These are phyloP conservation scores for Thecamonas trahens DNA, from an alignment of 78 protist genomes.

Conservation along the genomic window DNA sequence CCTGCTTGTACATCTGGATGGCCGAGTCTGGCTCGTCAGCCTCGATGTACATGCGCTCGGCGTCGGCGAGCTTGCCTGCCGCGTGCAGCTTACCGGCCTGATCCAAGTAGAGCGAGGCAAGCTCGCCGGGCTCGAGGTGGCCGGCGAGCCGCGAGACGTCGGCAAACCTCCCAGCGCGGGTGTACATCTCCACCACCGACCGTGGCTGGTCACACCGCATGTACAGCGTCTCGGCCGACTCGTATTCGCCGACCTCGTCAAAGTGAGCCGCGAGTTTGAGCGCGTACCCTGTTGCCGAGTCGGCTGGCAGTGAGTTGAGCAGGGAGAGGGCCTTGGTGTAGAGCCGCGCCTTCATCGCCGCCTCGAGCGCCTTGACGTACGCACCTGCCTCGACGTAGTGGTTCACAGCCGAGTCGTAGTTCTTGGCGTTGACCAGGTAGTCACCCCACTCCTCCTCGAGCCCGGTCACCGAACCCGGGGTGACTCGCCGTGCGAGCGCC, in stretches of 20 bases:
- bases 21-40: constrained; percentile 63
- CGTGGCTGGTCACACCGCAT: background rate
- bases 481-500: constrained; percentile 42
- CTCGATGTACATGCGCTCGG: constrained; percentile 46
- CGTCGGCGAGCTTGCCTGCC: constrained; percentile 42
- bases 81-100: constrained; percentile 66
- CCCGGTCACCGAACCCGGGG: constrained; percentile 31
- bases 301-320: constrained; percentile 9
- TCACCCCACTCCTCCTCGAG: constrained; percentile 72
- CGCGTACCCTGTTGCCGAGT: constrained; percentile 52
- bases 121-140: constrained; percentile 15
- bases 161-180: constrained; percentile 39
- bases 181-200: constrained; percentile 74
- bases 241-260: constrained; percentile 4
- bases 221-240: background rate
- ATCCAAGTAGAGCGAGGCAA: constrained; percentile 7
- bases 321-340: constrained; percentile 60
- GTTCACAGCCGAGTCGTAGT: constrained; percentile 56
- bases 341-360: constrained; percentile 62
- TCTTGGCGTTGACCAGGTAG: constrained; percentile 38
- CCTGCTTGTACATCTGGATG: constrained; percentile 77
- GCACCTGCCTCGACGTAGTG: constrained; percentile 74
- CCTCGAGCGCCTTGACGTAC: constrained; percentile 58
- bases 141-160: constrained; percentile 49
- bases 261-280: constrained; percentile 18